Percentiles rank a stretch among this genome's conserved stretches.
These are phyloP conservation scores for Trichoderma sp. DNA, from an alignment of 2,329 filamentous ascomycete species.

Conservation along the genomic window DNA sequence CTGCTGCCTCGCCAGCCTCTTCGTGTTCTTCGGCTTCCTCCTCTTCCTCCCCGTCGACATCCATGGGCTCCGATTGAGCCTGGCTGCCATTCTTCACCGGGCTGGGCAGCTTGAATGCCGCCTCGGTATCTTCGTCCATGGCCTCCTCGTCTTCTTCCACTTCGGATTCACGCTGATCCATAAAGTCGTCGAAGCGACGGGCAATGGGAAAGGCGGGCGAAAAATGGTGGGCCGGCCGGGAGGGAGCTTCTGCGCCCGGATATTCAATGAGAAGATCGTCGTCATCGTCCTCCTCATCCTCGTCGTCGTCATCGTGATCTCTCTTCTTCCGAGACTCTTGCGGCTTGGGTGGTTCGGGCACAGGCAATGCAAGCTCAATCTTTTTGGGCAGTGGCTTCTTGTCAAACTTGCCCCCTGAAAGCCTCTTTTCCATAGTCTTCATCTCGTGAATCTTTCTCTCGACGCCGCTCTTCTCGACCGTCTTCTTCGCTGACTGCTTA, in stretches of 20 bases:
- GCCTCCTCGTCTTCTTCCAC: constrained; percentile 54
- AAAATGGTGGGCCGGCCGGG: constrained; percentile 46
- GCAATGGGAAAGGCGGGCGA: constrained; percentile 54
- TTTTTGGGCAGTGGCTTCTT: constrained; percentile 35
- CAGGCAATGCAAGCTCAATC: constrained; percentile 46
- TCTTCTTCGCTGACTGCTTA: constrained; percentile 15
- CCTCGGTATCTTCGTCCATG: constrained; percentile 53
- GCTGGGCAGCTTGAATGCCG: constrained; percentile 58
- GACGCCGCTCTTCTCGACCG: constrained; percentile 39
- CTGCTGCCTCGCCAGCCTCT: constrained; percentile 31
- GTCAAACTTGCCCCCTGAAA: constrained; percentile 23
- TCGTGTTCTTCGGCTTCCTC: constrained; percentile 33
- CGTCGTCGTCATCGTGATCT: constrained; percentile 54
- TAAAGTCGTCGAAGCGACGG: constrained; percentile 59
- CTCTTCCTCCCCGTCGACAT: constrained; percentile 36
- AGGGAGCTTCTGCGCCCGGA: constrained; percentile 52
- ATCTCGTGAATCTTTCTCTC: background rate
- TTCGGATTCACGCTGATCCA: constrained; percentile 51
- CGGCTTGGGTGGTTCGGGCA: constrained; percentile 39
- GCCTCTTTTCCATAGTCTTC: constrained; percentile 13
- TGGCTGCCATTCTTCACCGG: constrained; percentile 50
- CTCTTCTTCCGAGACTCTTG: constrained; percentile 41
- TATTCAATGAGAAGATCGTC: constrained; percentile 63
- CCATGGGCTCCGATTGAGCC: constrained; percentile 35
- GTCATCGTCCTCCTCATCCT: constrained; percentile 61